Conservation (phyloP, 169 alveolate genomes). For the Cryptosporidium sp. region DNA sequence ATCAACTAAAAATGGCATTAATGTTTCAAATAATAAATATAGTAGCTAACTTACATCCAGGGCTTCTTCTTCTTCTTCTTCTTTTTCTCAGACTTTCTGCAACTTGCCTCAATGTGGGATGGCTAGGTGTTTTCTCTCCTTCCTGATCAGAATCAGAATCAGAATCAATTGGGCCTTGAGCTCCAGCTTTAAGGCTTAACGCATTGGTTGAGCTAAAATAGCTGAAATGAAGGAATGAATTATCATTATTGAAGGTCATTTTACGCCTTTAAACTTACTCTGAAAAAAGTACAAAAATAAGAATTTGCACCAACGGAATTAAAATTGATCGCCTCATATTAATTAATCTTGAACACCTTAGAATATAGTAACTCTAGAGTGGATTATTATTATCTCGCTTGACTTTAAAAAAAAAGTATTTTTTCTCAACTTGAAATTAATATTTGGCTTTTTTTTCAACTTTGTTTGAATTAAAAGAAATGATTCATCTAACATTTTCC, state of each 20-base stretch:
- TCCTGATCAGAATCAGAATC: not conserved
- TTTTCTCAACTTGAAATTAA: too few relatives aligned
- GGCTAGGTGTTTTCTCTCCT: not conserved
- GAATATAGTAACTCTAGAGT: not conserved
- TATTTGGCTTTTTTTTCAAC: not conserved
- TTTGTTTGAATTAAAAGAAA: not conserved
- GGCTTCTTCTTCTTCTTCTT: not conserved
- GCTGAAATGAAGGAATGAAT: not conserved
- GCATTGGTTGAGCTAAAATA: not conserved
- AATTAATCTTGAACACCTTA: not conserved
- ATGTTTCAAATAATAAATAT: not conserved
- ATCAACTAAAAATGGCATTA: not conserved
- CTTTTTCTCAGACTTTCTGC: not conserved
- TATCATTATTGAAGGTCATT: not conserved
- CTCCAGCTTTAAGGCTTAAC: not conserved
- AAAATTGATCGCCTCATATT: not conserved
- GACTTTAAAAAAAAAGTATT: too few relatives aligned
- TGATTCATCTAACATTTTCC: not conserved
- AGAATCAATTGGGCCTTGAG: not conserved
- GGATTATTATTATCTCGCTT: not conserved
- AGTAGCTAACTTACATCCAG: slow-evolving; percentile 3
- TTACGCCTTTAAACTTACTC: not conserved
- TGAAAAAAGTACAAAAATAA: not conserved
- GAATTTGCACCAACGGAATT: not conserved
- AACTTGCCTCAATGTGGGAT: not conserved